These are phyloP conservation scores for Hypholoma fasciculare DNA, from an alignment of 768 basidiomycete genomes.

Conservation along the genomic window DNA sequence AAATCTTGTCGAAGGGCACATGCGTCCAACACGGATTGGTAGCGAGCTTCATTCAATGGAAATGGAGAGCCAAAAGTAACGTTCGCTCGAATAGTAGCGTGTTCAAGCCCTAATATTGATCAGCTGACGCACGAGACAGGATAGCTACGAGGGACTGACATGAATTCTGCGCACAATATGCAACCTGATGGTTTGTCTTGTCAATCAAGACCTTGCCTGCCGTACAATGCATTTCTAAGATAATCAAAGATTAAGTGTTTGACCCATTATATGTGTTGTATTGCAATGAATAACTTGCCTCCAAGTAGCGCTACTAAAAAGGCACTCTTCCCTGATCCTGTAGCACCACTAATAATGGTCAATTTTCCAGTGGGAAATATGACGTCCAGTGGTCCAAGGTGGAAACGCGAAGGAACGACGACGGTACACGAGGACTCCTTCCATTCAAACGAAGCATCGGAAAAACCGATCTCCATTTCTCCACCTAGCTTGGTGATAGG, in stretches of 20 bases:
- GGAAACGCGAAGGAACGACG: conserved; percentile 40
- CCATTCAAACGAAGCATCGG: conserved; percentile 59
- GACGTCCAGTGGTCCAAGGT: conserved; percentile 57
- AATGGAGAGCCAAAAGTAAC: conserved; percentile 69
- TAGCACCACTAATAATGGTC: conserved; percentile 62
- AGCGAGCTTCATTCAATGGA: conserved; percentile 63
- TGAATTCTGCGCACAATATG: conserved; percentile 69
- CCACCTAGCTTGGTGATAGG: conserved; percentile 1
- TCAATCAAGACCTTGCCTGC: conserved; percentile 54
- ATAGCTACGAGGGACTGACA: conserved; percentile 35
- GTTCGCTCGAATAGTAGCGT: conserved; percentile 80
- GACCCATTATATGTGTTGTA: conserved; percentile 3
- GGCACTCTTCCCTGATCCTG: conserved; percentile 71
- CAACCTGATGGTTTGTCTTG: conserved; percentile 60
- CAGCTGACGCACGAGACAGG: not conserved
- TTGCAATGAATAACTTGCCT: conserved; percentile 36
- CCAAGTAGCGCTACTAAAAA: conserved; percentile 65
- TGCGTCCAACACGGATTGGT: conserved; percentile 66
- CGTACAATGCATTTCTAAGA: conserved; percentile 57
- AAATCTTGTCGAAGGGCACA: conserved; percentile 78
- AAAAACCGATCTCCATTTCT: conserved; percentile 49
- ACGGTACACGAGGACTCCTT: conserved; percentile 32
- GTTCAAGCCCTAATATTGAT: conserved; percentile 59
- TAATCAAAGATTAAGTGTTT: not conserved
- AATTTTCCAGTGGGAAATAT: conserved; percentile 58